Evolutionary conservation across 2,329 filamentous ascomycete species (phyloP).

Genomic region (Monilinia vaccinii-corymbosi): DNA sequence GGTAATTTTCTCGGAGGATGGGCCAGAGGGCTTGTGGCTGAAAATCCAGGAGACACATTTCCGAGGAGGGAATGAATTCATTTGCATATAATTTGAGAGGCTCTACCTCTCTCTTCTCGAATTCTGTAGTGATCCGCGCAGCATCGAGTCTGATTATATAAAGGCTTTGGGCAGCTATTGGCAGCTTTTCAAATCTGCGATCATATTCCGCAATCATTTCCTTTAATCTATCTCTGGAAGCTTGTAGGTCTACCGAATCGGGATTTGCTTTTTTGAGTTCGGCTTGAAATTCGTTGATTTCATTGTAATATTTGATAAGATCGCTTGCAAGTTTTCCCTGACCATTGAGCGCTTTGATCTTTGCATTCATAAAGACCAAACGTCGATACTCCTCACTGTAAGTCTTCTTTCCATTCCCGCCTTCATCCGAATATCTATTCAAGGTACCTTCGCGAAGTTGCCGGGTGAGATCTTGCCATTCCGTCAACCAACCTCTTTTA

Average conservation of each 20-base stretch:
- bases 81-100: constrained; percentile 47
- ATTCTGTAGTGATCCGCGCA: not conserved
- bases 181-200: not conserved
- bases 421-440: not conserved
- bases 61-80: constrained; percentile 59
- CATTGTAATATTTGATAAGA: not conserved
- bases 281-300: not conserved
- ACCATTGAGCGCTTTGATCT: not conserved
- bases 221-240: not conserved
- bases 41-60: constrained; percentile 55
- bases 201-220: not conserved
- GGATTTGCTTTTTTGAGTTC: not conserved
- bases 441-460: not conserved
- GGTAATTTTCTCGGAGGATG: constrained; percentile 35
- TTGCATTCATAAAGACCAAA: not conserved
- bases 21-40: constrained; percentile 48
- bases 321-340: not conserved
- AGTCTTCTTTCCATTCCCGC: not conserved
- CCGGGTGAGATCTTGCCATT: not conserved
- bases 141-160: not conserved
- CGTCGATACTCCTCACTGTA: not conserved
- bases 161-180: not conserved
- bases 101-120: constrained; percentile 48
- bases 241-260: not conserved
- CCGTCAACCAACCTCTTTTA: not conserved